A percentile compares a stretch with the other conserved stretches of the same genome.
Conservation (phyloP, 305 asterid genomes). For the Solanum hybrid region DNA sequence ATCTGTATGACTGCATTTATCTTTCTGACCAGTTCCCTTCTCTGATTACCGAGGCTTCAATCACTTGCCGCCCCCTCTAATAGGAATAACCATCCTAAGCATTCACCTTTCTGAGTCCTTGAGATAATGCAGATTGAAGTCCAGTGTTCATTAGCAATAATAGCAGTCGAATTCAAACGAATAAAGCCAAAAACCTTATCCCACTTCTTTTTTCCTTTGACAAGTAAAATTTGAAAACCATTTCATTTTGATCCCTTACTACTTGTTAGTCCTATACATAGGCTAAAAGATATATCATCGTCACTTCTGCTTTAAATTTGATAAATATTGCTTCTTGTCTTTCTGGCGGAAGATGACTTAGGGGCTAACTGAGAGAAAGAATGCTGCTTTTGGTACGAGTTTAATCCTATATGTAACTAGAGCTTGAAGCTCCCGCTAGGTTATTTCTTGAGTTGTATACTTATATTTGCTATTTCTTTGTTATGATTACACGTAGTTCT, state of each 20-base stretch:
- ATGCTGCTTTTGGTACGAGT: background rate
- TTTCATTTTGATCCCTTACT: background rate
- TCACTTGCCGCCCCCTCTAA: background rate
- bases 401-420: background rate
- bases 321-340: background rate
- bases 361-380: background rate
- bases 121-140: background rate
- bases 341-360: background rate
- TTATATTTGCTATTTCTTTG: background rate
- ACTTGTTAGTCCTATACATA: background rate
- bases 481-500: background rate
- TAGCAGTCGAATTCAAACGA: background rate
- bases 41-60: background rate
- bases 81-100: background rate
- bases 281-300: background rate
- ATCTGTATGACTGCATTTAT: background rate
- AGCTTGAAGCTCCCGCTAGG: background rate
- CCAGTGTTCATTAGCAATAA: background rate
- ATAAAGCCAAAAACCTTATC: background rate
- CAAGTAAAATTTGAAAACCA: background rate
- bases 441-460: background rate
- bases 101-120: background rate
- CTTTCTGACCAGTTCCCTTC: background rate
- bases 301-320: background rate
- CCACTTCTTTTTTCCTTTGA: background rate